These are phyloP conservation scores for Endothia cerciana DNA, from an alignment of 2,329 filamentous ascomycete species.

Conservation along the genomic window DNA sequence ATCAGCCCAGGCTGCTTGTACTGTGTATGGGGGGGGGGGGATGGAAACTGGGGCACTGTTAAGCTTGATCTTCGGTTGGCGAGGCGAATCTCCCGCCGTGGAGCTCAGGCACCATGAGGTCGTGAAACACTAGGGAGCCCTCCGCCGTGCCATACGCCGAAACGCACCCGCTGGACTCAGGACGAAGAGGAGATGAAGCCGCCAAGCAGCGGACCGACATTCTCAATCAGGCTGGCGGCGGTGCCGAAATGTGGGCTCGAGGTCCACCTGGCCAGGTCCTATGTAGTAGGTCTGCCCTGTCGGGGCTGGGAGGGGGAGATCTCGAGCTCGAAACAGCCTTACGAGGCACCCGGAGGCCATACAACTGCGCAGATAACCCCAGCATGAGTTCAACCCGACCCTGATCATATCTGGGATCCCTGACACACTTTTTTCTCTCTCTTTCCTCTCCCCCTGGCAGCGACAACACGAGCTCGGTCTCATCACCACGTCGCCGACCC, in stretches of 20 bases:
- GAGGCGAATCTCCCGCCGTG: not conserved
- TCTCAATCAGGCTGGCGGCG: not conserved
- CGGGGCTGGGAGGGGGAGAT: too few relatives aligned
- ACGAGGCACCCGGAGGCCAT: too few relatives aligned
- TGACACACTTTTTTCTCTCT: too few relatives aligned
- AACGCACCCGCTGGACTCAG: not conserved
- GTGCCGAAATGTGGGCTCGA: not conserved
- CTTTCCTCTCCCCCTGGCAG: too few relatives aligned
- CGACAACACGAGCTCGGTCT: too few relatives aligned
- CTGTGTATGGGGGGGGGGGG: not conserved
- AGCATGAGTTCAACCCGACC: too few relatives aligned
- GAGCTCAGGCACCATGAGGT: not conserved
- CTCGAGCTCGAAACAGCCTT: too few relatives aligned
- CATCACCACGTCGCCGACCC: too few relatives aligned
- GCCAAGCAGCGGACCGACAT: not conserved
- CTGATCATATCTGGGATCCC: too few relatives aligned
- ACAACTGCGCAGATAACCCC: too few relatives aligned
- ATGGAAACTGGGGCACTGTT: not conserved
- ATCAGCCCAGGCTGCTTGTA: not conserved
- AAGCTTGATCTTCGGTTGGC: conserved; percentile 7
- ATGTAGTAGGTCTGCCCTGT: too few relatives aligned
- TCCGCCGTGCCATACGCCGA: not conserved
- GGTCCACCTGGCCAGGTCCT: not conserved
- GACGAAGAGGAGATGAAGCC: not conserved
- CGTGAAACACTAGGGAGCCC: not conserved